Conservation (phyloP, 2,329 filamentous ascomycete species). For the Alternaria sp. region DNA sequence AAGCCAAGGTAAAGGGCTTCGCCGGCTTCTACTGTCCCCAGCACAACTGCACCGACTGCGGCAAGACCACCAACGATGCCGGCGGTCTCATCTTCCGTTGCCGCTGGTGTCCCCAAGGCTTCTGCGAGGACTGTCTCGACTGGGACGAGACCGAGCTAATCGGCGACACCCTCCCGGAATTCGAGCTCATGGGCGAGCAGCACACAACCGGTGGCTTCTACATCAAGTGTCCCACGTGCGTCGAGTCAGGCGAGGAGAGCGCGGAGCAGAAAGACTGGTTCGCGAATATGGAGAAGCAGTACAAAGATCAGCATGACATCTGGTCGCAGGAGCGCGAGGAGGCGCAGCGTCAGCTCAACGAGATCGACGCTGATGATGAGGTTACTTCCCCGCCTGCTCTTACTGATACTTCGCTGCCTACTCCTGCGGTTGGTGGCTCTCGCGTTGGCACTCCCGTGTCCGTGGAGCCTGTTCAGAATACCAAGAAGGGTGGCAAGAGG, state of each 20-base stretch:
- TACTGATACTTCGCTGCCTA: constrained; percentile 34
- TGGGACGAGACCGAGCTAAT: constrained; percentile 59
- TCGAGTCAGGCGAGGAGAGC: constrained; percentile 20
- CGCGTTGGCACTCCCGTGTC: constrained; percentile 31
- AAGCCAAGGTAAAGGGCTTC: constrained; percentile 52
- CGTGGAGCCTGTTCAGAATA: neutral
- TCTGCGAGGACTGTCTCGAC: constrained; percentile 66
- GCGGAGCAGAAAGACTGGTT: constrained; percentile 33
- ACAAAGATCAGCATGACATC: constrained; percentile 29
- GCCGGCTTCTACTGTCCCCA: constrained; percentile 62
- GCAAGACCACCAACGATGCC: constrained; percentile 57
- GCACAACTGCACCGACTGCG: constrained; percentile 62
- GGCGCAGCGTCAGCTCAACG: constrained; percentile 20
- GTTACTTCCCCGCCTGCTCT: constrained; percentile 30
- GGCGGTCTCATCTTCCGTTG: constrained; percentile 61
- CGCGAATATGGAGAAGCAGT: constrained; percentile 25
- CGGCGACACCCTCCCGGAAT: constrained; percentile 60
- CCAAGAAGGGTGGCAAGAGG: constrained; percentile 10
- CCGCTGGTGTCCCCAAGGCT: constrained; percentile 61
- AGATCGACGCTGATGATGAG: constrained; percentile 21
- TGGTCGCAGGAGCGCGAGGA: constrained; percentile 29
- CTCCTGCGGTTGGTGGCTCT: constrained; percentile 28
- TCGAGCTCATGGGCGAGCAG: constrained; percentile 57
- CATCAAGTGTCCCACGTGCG: constrained; percentile 58
- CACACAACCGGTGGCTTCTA: constrained; percentile 57